These are phyloP conservation scores for Ophiostoma triangulosporum DNA, from an alignment of 2,329 filamentous ascomycete genomes.

Conservation along the genomic window DNA sequence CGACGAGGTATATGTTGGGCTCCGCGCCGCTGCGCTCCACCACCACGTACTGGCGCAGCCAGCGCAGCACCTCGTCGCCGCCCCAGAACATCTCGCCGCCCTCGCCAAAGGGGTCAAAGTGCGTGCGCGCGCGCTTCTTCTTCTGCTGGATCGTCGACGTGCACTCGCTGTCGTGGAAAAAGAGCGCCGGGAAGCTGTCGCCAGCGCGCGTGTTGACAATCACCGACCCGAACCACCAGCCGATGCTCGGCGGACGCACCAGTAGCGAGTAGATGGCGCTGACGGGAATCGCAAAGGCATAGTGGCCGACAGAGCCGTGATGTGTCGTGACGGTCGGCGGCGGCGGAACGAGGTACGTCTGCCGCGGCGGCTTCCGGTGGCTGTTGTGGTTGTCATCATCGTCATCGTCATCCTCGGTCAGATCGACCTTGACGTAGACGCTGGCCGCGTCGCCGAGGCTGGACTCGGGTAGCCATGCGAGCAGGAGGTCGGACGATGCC, in stretches of 20 bases:
- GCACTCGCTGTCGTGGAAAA: slow-evolving; percentile 96
- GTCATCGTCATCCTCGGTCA: slow-evolving; percentile 50
- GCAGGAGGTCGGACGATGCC: slow-evolving; percentile 58
- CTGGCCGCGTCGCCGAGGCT: slow-evolving; percentile 73
- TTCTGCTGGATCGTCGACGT: slow-evolving; percentile 90
- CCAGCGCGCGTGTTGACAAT: slow-evolving; percentile 85
- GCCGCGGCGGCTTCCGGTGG: slow-evolving; percentile 50
- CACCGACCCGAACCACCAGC: slow-evolving; percentile 97
- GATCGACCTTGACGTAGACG: slow-evolving; percentile 91
- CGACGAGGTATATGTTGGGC: slow-evolving; percentile 79
- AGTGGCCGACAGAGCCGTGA: slow-evolving; percentile 57
- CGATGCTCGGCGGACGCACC: slow-evolving; percentile 79
- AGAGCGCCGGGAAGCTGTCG: slow-evolving; percentile 87
- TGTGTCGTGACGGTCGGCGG: slow-evolving; percentile 76
- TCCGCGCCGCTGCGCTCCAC: slow-evolving; percentile 79
- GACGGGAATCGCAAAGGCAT: slow-evolving; percentile 83
- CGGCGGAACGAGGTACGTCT: slow-evolving; percentile 82
- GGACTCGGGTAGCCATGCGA: slow-evolving; percentile 88
- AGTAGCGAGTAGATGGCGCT: slow-evolving; percentile 83
- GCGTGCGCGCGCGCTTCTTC: slow-evolving; percentile 70
- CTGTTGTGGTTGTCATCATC: slow-evolving; percentile 18
- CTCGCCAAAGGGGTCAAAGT: slow-evolving; percentile 81
- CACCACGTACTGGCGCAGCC: slow-evolving; percentile 71
- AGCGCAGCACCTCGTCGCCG: slow-evolving; percentile 84
- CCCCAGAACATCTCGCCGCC: slow-evolving; percentile 91